These are phyloP conservation scores for Aspergillus felis DNA, from an alignment of 2,329 filamentous ascomycete species.

Conservation along the genomic window DNA sequence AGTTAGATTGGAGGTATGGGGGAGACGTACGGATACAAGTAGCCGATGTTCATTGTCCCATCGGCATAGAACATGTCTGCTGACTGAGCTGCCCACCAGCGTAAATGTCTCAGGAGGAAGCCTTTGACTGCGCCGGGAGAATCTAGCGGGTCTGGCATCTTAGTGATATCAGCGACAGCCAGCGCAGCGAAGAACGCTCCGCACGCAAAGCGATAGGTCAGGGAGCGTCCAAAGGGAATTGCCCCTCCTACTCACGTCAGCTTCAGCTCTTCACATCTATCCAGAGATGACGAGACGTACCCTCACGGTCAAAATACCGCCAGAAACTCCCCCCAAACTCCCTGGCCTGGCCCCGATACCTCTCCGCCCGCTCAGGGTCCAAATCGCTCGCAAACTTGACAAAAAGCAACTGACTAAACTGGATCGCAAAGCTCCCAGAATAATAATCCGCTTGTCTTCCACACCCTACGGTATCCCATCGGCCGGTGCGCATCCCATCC, in stretches of 20 bases:
- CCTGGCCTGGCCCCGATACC: slow-evolving; percentile 9
- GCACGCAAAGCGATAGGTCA: slow-evolving; percentile 14
- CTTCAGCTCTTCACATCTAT: too few relatives aligned
- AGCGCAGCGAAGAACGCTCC: slow-evolving; percentile 14
- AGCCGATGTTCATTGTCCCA: slow-evolving; percentile 7
- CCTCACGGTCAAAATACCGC: slow-evolving; percentile 12
- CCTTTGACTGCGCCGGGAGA: slow-evolving; percentile 8
- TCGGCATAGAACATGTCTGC: slow-evolving; percentile 3
- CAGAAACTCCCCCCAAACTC: slow-evolving; percentile 12
- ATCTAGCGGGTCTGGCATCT: slow-evolving; percentile 9
- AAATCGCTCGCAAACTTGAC: slow-evolving; percentile 5
- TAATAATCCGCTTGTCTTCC: slow-evolving; percentile 16
- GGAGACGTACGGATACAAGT: slow-evolving; percentile 6
- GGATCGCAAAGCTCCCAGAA: slow-evolving; percentile 17
- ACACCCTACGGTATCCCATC: background rate
- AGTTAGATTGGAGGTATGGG: too few relatives aligned
- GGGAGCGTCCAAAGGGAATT: slow-evolving; percentile 6
- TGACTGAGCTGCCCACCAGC: slow-evolving; percentile 12
- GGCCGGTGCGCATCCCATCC: background rate
- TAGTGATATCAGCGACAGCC: slow-evolving; percentile 6
- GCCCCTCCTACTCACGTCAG: slow-evolving; percentile 3
- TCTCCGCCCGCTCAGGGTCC: slow-evolving; percentile 1
- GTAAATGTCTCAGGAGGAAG: slow-evolving; percentile 7
- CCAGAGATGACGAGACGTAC: background rate
- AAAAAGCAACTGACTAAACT: slow-evolving; percentile 17